Conservation (phyloP, 1,139 yeast genomes). For the Yamadazyma oceani region DNA sequence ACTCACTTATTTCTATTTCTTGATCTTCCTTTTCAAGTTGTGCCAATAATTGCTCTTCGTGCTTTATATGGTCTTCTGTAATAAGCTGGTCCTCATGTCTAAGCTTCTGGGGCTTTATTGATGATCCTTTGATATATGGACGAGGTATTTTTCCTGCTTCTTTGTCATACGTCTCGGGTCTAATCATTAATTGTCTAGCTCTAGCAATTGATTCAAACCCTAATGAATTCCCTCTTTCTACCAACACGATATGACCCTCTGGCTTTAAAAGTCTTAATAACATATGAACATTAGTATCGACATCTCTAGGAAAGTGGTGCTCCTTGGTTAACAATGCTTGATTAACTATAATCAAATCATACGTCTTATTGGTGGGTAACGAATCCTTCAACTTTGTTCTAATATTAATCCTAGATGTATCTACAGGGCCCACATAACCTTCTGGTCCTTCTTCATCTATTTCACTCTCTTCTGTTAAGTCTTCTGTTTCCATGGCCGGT, state of each 20-base stretch:
- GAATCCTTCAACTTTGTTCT: slow-evolving; percentile 53
- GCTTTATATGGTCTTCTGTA: slow-evolving; percentile 33
- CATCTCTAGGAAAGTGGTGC: slow-evolving; percentile 64
- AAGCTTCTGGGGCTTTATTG: slow-evolving; percentile 40
- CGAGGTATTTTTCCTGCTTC: slow-evolving; percentile 70
- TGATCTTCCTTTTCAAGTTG: slow-evolving; percentile 20
- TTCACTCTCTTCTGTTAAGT: not conserved
- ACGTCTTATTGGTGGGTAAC: slow-evolving; percentile 49
- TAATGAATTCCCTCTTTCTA: slow-evolving; percentile 87
- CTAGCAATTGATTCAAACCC: slow-evolving; percentile 89
- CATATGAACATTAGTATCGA: slow-evolving; percentile 67
- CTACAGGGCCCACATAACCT: slow-evolving; percentile 55
- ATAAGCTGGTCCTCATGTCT: slow-evolving; percentile 38
- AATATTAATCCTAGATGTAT: slow-evolving; percentile 53
- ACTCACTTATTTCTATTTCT: slow-evolving; percentile 12
- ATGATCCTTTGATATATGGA: slow-evolving; percentile 60
- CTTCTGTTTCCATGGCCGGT: slow-evolving; percentile 13
- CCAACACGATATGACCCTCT: slow-evolving; percentile 70
- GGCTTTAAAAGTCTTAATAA: slow-evolving; percentile 66
- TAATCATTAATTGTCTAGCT: slow-evolving; percentile 82
- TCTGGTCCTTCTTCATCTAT: slow-evolving; percentile 13
- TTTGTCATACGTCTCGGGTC: slow-evolving; percentile 67
- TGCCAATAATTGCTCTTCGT: slow-evolving; percentile 32
- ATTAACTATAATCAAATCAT: slow-evolving; percentile 83
- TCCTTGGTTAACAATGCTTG: slow-evolving; percentile 71